Evolutionary conservation across 306 rosid species (phyloP), one percentile per base, ranked within the genome.

Genomic region (Begonia masoniana): DNA sequence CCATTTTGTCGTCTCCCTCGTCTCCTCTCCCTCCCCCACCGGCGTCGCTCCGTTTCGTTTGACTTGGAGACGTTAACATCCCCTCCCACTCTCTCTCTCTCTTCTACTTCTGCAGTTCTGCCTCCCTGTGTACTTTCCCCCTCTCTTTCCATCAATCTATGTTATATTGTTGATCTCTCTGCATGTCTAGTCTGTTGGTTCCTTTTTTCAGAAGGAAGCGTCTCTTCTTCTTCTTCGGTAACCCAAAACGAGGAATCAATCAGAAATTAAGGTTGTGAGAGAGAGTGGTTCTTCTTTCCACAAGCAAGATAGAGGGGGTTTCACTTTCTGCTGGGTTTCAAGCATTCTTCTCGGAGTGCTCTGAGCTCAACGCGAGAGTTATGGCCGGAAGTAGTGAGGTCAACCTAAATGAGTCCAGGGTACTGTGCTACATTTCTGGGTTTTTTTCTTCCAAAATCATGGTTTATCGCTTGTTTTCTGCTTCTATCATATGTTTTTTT

Each of bases 1-100:
- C 77, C 58, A 82, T 72, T 83, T 86, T 83, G 99, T 91, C 99
- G 92, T 83, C 81, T 83, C 84, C 60, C 55, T 76, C 87, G 19
- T 17, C 19, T 17, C 19, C 19, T 17, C 19, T 74, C 78, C 91
- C 87, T 81, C 64, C 91, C 55, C 66, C 87, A 62, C 74, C 87
- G 72, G 1, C 19, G 19, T 68, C 79, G 79, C 64, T 71, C 62
- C 66, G 54, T 71, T 69, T 63, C 61, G 61, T 75, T 75, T 77
- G 83, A 62, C 81, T 57, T 75, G 48, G 63, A 15, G 23, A 2
- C 74, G 19, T 71, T 9, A 54, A 15, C 54, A 31, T 12, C 58
- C 66, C 24, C 24, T 48, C 14, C 14, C 15, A 48, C 15, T 12
- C 57, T 23, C 17, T 58, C 9, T 65, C 54, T 73, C 70, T 55